Base-by-base conservation (phyloP, 257 asterid genomes). In the Solanum pimpinellifolium region DNA sequence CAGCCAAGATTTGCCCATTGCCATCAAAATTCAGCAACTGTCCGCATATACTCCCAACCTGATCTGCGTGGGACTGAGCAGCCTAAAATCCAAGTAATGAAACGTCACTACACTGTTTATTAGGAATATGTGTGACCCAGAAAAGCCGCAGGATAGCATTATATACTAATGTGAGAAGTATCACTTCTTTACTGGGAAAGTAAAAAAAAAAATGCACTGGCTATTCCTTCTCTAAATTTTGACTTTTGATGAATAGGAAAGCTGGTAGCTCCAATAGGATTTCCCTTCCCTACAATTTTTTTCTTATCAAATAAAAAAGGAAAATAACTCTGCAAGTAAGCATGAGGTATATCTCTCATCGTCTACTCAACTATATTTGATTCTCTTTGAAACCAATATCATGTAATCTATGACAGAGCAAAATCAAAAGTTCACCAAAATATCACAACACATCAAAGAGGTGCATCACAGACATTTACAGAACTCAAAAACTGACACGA, bases 11-110 rank as follows among this genome's bases (percentile, higher is more conserved):
- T 65, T 87, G 92, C 29, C 81, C 89, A 68, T 83, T 41, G 76
- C 88, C 88, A 66, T 87, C 91, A 85, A 90, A 59, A 44, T 90
- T 89, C 18, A 86, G 86, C 62, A 92, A 88, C 89, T 87, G 93
- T 75, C 90, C 65, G 89, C 90, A 91, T 14, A 93, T 89, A 87
- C 73, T 86, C 73, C 81, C 90, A 4, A 92, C 95, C 89, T 90
- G 94, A 85, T 93, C 98, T 12, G 95, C 92, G 35, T 62, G 96
- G 21, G 90, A 85, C 88, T 92, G 98, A 18, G 98, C 98, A 60
- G 92, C 98, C 99, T 96, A 92, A 73, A 83, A 78, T 85, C 41
- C 66, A 69, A 85, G 25, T 81, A 25, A 87, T 11, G 78, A 41
- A 47, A 70, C 20, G 4, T 66, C 49, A 78, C 27, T 15, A 80